phyloP scores from a whole-genome alignment of 176 grass and related monocot genomes.

The Cenchrus purpureus region DNA sequence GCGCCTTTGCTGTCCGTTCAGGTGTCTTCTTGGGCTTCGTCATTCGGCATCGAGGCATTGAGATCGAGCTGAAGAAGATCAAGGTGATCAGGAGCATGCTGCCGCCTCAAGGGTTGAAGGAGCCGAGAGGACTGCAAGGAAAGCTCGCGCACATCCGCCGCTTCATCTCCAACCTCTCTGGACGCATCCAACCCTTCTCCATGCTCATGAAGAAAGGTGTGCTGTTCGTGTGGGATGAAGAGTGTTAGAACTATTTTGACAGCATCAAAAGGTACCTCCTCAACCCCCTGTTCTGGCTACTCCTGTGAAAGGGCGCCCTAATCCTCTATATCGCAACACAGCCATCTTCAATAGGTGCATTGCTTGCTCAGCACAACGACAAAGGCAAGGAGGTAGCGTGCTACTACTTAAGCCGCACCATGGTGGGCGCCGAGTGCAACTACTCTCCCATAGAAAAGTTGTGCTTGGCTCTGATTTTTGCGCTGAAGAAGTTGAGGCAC shows the following conservation, averaged over 20 bases:
- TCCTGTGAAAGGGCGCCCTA: too few relatives aligned
- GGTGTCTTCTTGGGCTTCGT: neutral
- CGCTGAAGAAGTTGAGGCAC: neutral
- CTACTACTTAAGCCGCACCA: neutral
- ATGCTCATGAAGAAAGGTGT: neutral
- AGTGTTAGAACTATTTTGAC: neutral
- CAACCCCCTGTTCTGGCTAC: too few relatives aligned
- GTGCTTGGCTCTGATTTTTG: neutral
- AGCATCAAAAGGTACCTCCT: neutral
- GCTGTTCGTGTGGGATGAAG: neutral
- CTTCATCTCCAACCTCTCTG: neutral
- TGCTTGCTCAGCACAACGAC: neutral
- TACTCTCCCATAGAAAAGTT: neutral
- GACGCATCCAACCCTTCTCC: neutral
- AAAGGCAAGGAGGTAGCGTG: neutral
- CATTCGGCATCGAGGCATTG: neutral
- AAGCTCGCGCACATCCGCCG: neutral
- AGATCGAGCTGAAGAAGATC: neutral
- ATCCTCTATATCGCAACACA: too few relatives aligned
- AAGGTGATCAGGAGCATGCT: neutral
- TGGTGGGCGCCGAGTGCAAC: neutral
- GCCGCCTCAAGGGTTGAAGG: neutral
- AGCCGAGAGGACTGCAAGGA: neutral
- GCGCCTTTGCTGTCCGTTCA: too few relatives aligned
- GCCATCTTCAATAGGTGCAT: neutral